Base-by-base conservation (phyloP, 2,329 filamentous ascomycete genomes). In the Curvularia lunata region DNA sequence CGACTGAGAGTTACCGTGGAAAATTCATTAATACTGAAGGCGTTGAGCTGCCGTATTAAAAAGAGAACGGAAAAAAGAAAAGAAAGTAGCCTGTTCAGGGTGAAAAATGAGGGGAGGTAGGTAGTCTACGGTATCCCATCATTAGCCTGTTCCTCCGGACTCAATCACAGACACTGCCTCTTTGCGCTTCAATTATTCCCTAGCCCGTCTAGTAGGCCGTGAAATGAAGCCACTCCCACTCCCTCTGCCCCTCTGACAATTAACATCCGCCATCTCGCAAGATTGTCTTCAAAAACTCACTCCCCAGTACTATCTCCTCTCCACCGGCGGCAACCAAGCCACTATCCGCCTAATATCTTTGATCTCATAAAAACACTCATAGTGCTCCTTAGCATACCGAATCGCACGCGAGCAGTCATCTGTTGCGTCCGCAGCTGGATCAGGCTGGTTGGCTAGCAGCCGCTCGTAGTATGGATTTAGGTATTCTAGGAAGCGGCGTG, bases 311-410 rank as follows among this genome's bases (percentile, higher is more conserved):
- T 47, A 10, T 12, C 28, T 32, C 19, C 6, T 8, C 13, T n/a
- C 28, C 5, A 32, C 7, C 6, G 43, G 28, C 27, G 43, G 43
- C 10, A 70, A 48, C 56, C 62, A 66, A 25, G 54, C 8, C 25
- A 68, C 32, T 32, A 72, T 73, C 38, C 58, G 47, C 9, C 52
- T 37, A 8, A 68, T 51, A 37, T 69, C 59, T 10, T 48, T 59
- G 9, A 61, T 27, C 32, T 70, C 62, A 48, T 67, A 69, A 56
- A 62, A 67, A 43, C 64, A 61, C 46, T 68, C 64, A 32, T 63
- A 62, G 47, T 70, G 59, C 25, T 65, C 48, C 38, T 70, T 68
- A 10, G 64, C 66, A 42, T 70, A 67, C 30, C 63, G 52, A 30
- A 69, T 64, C 1, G 65, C 61, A 38, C 66, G 63, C 46, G 66